Evolutionary conservation across 2,329 filamentous ascomycete species (phyloP), one percentile per base, ranked within the genome.

Genomic region (Cucurbitaria berberidis): DNA sequence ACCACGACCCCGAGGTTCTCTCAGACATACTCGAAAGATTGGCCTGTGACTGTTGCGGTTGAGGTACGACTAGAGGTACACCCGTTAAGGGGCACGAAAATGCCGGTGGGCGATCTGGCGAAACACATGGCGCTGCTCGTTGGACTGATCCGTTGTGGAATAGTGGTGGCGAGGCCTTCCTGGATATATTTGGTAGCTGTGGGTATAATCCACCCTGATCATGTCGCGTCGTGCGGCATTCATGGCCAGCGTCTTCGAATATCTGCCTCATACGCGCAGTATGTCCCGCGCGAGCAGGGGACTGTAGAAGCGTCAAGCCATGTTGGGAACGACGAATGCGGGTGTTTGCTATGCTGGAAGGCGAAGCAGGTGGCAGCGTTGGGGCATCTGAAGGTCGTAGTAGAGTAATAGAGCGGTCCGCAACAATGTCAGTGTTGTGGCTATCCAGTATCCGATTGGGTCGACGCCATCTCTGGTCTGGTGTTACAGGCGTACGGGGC

Each of bases 251-350:
- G 15, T 59, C 48, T 29, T 67, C 58, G 34, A 73, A 74, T 6
- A 71, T 67, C 32, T 66, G 60, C 18, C 55, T 66, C 60, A 73
- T 71, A 16, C 67, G 61, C 15, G 47, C 60, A 3, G 63, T 50
- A 52, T 73, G 59, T 4, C 69, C 65, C n/a, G 56, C 52, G 26
- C 70, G 63, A 18, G 70, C 69, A 19, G 71, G 71, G 3, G 69
- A 73, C 26, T 54, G 56, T 13, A 70, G 45, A 16, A 73, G 41
- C 13, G 55, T 40, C 1, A 57, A 54, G 15, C 45, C 56, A 54
- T 62, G 53, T 8, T 62, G 51, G 7, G 54, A 44, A 1, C 70
- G 69, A 22, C 68, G 66, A 19, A 61, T 45, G 30, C 69, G 53
- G n/a, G 66, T 48, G 41, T 70, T 72, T 15, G 67, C 60, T 35